phyloP scores from a whole-genome alignment of 805 yeast genomes.

The Candida glaebosa region DNA sequence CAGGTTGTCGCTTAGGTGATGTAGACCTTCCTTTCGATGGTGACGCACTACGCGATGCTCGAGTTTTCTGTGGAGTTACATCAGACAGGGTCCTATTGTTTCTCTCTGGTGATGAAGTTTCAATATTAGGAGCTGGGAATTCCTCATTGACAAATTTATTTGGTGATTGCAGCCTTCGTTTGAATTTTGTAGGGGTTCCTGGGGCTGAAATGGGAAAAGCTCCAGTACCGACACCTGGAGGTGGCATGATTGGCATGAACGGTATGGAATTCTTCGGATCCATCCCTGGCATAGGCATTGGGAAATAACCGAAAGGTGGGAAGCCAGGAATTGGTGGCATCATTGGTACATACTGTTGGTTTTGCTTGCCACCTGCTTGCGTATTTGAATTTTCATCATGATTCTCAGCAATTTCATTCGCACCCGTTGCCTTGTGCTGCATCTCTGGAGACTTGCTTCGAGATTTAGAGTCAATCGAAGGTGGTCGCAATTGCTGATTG shows the following conservation, averaged over 20 bases:
- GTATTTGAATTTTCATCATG: neutral
- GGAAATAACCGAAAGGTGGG: neutral
- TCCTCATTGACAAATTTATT: neutral
- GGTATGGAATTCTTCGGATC: neutral
- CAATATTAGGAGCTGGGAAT: neutral
- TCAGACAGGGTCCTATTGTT: neutral
- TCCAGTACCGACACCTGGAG: neutral
- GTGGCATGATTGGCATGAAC: neutral
- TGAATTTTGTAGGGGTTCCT: neutral
- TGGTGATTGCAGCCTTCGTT: constrained; percentile 1
- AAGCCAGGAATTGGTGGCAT: neutral
- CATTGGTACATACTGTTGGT: neutral
- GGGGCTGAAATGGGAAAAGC: neutral
- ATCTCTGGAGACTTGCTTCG: neutral
- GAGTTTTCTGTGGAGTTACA: neutral
- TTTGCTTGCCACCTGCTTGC: neutral
- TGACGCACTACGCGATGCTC: neutral
- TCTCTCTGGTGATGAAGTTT: neutral
- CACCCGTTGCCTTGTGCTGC: neutral
- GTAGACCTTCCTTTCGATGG: neutral
- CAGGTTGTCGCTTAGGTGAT: neutral
- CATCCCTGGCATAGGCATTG: neutral
- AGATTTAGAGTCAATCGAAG: neutral
- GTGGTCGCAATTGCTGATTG: neutral
- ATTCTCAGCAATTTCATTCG: neutral